Conservation (phyloP, 768 basidiomycete species). For the Kwoniella bestiolae region DNA sequence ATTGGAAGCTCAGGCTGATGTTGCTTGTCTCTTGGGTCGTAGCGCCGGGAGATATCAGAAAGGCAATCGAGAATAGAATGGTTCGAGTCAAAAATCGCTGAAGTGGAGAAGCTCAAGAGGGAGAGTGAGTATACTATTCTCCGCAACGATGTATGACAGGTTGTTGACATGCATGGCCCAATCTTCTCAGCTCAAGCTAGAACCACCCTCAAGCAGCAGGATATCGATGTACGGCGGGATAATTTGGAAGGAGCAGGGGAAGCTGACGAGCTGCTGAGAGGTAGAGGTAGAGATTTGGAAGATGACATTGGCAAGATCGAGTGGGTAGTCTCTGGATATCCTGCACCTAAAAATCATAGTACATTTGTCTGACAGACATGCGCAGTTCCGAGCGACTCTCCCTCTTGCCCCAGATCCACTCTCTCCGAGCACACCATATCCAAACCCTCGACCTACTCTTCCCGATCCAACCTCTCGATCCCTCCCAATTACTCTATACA, state of each 20-base stretch:
- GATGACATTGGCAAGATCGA: constrained; percentile 34
- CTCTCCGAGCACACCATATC: constrained; percentile 61
- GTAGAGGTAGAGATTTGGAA: constrained; percentile 22
- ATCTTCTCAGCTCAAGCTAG: constrained; percentile 26
- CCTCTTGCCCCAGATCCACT: constrained; percentile 62
- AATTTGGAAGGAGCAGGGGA: constrained; percentile 57
- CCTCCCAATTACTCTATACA: constrained; percentile 84
- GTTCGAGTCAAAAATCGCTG: constrained; percentile 61
- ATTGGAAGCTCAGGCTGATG: not conserved
- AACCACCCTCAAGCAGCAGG: constrained; percentile 57
- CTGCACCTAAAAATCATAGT: too few species aligned
- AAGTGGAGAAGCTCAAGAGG: constrained; percentile 61
- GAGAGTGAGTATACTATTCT: constrained; percentile 59
- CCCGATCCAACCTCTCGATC: constrained; percentile 83
- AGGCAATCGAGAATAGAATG: constrained; percentile 65
- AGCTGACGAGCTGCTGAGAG: constrained; percentile 25
- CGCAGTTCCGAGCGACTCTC: constrained; percentile 62
- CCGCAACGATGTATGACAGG: too few species aligned
- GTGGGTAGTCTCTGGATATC: too few species aligned
- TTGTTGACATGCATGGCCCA: constrained; percentile 4
- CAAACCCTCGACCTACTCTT: constrained; percentile 76
- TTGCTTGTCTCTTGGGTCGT: too few species aligned
- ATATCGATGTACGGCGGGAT: constrained; percentile 61
- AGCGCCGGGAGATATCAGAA: constrained; percentile 74
- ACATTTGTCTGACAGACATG: too few species aligned